Conservation (phyloP, 2,329 filamentous ascomycete genomes). For the Apiospora malaysiana region DNA sequence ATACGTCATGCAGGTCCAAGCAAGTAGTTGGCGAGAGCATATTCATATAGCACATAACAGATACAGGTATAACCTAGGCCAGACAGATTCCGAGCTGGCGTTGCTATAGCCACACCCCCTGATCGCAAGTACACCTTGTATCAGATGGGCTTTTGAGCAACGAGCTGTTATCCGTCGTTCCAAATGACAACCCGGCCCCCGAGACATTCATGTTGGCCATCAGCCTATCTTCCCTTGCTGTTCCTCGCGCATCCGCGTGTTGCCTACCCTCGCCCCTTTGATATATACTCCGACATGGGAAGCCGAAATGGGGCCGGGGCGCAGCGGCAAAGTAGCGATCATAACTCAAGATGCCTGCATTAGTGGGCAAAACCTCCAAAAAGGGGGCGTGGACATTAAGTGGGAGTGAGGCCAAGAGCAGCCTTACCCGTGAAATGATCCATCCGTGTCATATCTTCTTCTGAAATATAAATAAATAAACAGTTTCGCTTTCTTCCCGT, state of each 20-base stretch:
- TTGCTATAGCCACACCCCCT: not conserved
- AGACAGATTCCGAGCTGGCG: not conserved
- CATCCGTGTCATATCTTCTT: not conserved
- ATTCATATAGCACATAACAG: not conserved
- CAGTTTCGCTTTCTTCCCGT: not conserved
- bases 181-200: not conserved
- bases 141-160: not conserved
- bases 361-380: constrained; percentile 15
- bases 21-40: not conserved
- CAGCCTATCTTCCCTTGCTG: not conserved
- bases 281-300: not conserved
- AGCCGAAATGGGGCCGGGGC: not conserved
- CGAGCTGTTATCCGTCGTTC: not conserved
- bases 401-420: not conserved
- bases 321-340: constrained; percentile 5
- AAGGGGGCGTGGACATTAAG: not conserved
- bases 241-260: not conserved
- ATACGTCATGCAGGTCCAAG: constrained; percentile 12
- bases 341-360: constrained; percentile 12
- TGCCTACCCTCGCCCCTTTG: not conserved
- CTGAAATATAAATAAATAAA: not conserved
- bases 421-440: constrained; percentile 4
- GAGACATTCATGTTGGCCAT: constrained; percentile 7
- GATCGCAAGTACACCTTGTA: not conserved
- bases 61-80: not conserved